These are phyloP conservation scores for Talaromyces sp. DNA, from an alignment of 2,329 filamentous ascomycete species.

Conservation along the genomic window DNA sequence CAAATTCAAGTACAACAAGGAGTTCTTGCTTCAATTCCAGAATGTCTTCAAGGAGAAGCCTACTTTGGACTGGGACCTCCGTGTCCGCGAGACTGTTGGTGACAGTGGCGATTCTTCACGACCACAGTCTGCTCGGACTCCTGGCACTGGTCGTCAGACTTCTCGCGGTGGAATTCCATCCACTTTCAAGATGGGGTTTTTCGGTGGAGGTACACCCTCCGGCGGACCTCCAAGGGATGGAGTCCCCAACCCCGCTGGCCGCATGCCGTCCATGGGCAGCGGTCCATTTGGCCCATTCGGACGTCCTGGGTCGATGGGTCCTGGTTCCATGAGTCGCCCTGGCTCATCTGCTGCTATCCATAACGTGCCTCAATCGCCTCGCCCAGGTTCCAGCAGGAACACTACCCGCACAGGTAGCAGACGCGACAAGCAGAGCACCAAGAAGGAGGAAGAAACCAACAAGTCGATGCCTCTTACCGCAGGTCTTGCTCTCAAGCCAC, in stretches of 20 bases:
- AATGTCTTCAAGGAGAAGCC: conserved; percentile 95
- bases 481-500: conserved; percentile 76
- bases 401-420: conserved; percentile 51
- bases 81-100: conserved; percentile 80
- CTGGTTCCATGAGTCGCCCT: conserved; percentile 64
- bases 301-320: conserved; percentile 64
- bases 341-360: conserved; percentile 53
- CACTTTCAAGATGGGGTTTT: conserved; percentile 68
- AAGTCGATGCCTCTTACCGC: conserved; percentile 91
- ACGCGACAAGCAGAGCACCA: conserved; percentile 50
- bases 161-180: conserved; percentile 55
- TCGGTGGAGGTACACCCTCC: conserved; percentile 67
- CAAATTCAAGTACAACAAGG: conserved; percentile 94
- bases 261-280: conserved; percentile 38
- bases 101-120: conserved; percentile 68
- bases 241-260: conserved; percentile 61
- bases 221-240: conserved; percentile 71
- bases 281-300: conserved; percentile 62
- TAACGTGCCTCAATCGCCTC: conserved; percentile 68
- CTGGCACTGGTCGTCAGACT: conserved; percentile 51
- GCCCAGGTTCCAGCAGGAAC: conserved; percentile 63
- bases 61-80: conserved; percentile 85
- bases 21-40: conserved; percentile 95
- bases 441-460: conserved; percentile 67
- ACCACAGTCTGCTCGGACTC: conserved; percentile 54